Evolutionary conservation across 2,329 filamentous ascomycete genomes (phyloP).

Genomic region (Trichoderma arundinaceum): DNA sequence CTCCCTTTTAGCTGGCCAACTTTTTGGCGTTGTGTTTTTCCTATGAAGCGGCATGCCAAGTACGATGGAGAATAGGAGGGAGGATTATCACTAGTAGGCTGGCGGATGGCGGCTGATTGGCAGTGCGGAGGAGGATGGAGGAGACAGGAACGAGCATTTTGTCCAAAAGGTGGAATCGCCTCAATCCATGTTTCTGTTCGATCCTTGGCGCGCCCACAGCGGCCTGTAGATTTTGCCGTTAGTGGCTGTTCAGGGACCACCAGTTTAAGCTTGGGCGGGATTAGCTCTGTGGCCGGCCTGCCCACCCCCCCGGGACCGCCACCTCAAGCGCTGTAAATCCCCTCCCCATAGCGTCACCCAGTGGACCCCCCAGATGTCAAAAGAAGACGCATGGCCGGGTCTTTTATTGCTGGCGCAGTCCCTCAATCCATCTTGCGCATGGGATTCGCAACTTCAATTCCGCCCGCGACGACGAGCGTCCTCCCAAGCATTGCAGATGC

Average conservation of each 20-base stretch:
- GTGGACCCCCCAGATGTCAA: conserved; percentile 17
- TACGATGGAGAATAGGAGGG: no score
- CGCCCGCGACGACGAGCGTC: conserved; percentile 11
- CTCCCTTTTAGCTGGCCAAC: conserved; percentile 3
- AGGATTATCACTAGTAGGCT: no score
- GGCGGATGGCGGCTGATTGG: no score
- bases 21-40: not conserved
- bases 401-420: conserved; percentile 15
- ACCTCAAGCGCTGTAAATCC: conserved; percentile 25
- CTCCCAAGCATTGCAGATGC: conserved; percentile 31
- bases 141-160: no score
- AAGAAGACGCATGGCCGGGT: not conserved
- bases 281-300: conserved; percentile 13
- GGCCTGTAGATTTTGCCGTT: no score
- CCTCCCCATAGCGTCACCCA: not conserved
- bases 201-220: no score
- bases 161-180: no score
- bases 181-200: no score
- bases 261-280: conserved; percentile 4
- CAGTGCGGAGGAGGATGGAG: no score
- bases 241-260: not conserved
- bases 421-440: conserved; percentile 3
- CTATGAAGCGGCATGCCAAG: not conserved
- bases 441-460: conserved; percentile 18
- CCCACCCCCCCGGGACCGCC: conserved; percentile 1